phyloP scores from a whole-genome alignment of 2,329 filamentous ascomycete species.

The Bipolaris oryzae region DNA sequence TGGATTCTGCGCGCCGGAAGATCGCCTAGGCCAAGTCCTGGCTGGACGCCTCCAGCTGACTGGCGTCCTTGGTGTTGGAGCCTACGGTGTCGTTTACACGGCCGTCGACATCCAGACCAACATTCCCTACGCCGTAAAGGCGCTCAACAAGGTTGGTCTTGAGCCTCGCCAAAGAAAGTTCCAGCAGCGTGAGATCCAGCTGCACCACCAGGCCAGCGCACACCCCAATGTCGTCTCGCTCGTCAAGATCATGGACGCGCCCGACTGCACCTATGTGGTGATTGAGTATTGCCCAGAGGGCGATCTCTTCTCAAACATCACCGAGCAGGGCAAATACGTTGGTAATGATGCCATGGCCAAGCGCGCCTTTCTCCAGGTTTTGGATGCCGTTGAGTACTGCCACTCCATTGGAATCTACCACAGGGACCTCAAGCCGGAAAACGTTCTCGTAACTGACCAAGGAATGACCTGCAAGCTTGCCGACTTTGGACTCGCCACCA shows the following conservation, averaged over 20 bases:
- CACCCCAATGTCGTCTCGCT: conserved; percentile 94
- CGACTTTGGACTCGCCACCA: conserved; percentile 94
- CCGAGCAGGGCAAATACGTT: conserved; percentile 89
- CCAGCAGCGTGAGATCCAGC: conserved; percentile 88
- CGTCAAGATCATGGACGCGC: conserved; percentile 88
- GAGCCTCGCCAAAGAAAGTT: conserved; percentile 86
- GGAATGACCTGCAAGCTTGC: conserved; percentile 93
- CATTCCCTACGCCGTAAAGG: conserved; percentile 91
- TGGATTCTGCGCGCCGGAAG: conserved; percentile 68
- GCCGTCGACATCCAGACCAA: conserved; percentile 83
- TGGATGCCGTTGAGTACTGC: conserved; percentile 96
- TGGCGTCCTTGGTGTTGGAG: conserved; percentile 86
- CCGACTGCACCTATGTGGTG: conserved; percentile 93
- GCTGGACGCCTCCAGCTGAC: conserved; percentile 83
- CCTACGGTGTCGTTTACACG: conserved; percentile 94
- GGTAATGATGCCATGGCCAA: conserved; percentile 89
- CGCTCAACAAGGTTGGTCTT: conserved; percentile 90
- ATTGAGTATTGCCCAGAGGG: conserved; percentile 97
- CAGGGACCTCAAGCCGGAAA: conserved; percentile 96
- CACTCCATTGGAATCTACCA: conserved; percentile 95
- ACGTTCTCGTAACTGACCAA: conserved; percentile 88
- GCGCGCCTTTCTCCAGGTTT: conserved; percentile 87
- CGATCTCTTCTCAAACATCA: conserved; percentile 97
- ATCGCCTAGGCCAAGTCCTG: conserved; percentile 82
- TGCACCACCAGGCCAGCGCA: conserved; percentile 86